Base-by-base conservation (phyloP, 1,284 basidiomycete genomes). In the Coniferiporia weirii region DNA sequence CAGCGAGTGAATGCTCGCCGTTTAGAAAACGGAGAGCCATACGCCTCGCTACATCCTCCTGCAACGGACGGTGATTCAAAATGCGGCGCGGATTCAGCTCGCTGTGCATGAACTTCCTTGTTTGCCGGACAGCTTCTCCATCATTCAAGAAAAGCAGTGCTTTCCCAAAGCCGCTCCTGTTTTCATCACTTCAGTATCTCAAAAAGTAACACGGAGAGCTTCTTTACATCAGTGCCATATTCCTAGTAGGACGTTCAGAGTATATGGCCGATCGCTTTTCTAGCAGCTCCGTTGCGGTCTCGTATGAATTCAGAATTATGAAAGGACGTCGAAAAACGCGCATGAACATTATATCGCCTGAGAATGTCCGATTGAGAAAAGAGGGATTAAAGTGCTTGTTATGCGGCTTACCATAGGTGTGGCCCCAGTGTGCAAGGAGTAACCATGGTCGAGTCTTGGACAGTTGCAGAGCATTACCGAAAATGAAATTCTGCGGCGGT, bases 401-500 rank as follows among this genome's bases (percentile, higher is more conserved):
- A 43, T 43, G 22, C 13, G 38, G 38, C 38, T 12, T 40, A 62
- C 61, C 61, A 40, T 62, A 62, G 20, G 10, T 27, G 45, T 53
- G 55, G 4, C 43, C 35, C 61, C 61, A 62, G 34, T 52, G 53
- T 13, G 53, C 45, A 20, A 55, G 58, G 43, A 13, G 56, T 17
- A 60, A 36, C 61, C 61, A 62, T 1, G 53, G 53, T 15, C 32
- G 53, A 15, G 22, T 38, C 20, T 54, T 60, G 12, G 61, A 59
- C 32, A 62, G 55, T 17, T 62, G 48, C 12, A 60, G 52, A 4
- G 55, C 53, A 34, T 62, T 62, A 9, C 61, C 61, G 17, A 62
- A 44, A n/a, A 62, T 19, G 13, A 54, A 48, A 15, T 19, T 22
- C 9, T n/a, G 46, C 2, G 38, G 22, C 32, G 61, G 61, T 22